phyloP scores from a whole-genome alignment of 2,329 filamentous ascomycete genomes.

The Sordariomycetes sp. region DNA sequence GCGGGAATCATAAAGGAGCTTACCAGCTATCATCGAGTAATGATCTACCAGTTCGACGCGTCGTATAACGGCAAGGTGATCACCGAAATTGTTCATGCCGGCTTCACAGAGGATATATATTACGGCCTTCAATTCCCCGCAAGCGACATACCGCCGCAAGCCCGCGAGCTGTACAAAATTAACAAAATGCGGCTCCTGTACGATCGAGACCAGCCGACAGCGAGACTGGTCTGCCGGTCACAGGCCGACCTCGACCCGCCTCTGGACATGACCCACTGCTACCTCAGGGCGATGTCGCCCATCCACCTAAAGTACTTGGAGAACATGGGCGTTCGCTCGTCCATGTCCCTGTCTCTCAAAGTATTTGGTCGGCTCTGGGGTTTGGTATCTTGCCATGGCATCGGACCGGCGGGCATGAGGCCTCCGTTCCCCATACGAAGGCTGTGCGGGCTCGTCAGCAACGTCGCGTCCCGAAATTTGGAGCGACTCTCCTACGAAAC shows the following conservation, averaged over 20 bases:
- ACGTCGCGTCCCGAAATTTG: constrained; percentile 78
- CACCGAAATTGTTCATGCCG: constrained; percentile 74
- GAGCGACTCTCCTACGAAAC: constrained; percentile 81
- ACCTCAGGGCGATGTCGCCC: constrained; percentile 81
- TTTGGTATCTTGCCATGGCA: constrained; percentile 75
- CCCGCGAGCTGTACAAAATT: constrained; percentile 77
- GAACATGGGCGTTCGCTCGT: constrained; percentile 87
- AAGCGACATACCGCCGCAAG: constrained; percentile 77
- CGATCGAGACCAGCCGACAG: constrained; percentile 69
- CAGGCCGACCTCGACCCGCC: constrained; percentile 63
- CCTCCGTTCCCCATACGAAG: constrained; percentile 86
- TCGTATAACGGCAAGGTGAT: constrained; percentile 78
- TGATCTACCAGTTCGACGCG: constrained; percentile 86
- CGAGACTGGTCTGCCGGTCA: constrained; percentile 71
- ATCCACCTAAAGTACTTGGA: constrained; percentile 79
- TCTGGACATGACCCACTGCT: constrained; percentile 74
- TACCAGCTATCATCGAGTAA: constrained; percentile 83
- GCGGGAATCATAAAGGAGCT: constrained; percentile 82
- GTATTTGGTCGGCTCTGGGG: constrained; percentile 82
- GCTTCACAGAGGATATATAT: constrained; percentile 71
- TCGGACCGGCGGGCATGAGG: constrained; percentile 70
- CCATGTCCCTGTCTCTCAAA: constrained; percentile 90
- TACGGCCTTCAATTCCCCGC: constrained; percentile 84
- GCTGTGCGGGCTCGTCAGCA: constrained; percentile 81
- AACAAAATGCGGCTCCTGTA: constrained; percentile 86